These are phyloP conservation scores for Wallacemonas sp. DNA, from an alignment of 208 protist genomes.

Conservation along the genomic window DNA sequence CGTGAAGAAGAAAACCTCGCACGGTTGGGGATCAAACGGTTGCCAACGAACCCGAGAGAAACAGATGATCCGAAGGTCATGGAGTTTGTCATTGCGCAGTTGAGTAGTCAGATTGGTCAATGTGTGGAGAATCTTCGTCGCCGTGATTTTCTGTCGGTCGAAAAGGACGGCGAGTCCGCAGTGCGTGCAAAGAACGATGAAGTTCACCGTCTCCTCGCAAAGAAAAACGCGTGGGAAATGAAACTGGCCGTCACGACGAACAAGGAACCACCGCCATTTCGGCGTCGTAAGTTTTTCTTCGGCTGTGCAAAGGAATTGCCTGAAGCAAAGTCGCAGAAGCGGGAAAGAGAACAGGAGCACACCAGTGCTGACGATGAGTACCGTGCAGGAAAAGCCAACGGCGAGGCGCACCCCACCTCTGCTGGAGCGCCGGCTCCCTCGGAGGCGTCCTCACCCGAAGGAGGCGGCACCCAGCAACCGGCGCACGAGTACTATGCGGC, in stretches of 20 bases:
- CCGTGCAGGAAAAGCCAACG: neutral
- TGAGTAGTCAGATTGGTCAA: conserved; percentile 78
- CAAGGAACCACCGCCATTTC: conserved; percentile 3
- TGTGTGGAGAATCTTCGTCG: conserved; percentile 64
- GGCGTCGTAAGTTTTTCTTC: conserved; percentile 56
- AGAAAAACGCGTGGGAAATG: conserved; percentile 62
- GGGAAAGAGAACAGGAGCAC: conserved; percentile 3
- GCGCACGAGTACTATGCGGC: neutral
- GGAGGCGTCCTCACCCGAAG: neutral
- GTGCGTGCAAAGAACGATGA: conserved; percentile 78
- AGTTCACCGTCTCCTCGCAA: conserved; percentile 62
- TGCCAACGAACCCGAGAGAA: conserved; percentile 72
- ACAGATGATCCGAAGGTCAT: conserved; percentile 55
- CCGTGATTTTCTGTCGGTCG: conserved; percentile 44
- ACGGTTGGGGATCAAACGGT: conserved; percentile 39
- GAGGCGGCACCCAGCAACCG: neutral
- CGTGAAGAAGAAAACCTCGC: conserved; percentile 63
- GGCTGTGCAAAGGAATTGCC: conserved; percentile 74
- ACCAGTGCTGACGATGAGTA: conserved; percentile 1
- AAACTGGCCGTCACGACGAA: conserved; percentile 28
- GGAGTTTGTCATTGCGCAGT: conserved; percentile 56
- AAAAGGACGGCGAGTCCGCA: conserved; percentile 73
- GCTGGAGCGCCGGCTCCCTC: neutral
- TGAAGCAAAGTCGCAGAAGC: conserved; percentile 40
- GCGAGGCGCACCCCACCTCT: neutral